These are phyloP conservation scores for Echium plantagineum DNA, from an alignment of 257 asterid genomes.

Conservation along the genomic window DNA sequence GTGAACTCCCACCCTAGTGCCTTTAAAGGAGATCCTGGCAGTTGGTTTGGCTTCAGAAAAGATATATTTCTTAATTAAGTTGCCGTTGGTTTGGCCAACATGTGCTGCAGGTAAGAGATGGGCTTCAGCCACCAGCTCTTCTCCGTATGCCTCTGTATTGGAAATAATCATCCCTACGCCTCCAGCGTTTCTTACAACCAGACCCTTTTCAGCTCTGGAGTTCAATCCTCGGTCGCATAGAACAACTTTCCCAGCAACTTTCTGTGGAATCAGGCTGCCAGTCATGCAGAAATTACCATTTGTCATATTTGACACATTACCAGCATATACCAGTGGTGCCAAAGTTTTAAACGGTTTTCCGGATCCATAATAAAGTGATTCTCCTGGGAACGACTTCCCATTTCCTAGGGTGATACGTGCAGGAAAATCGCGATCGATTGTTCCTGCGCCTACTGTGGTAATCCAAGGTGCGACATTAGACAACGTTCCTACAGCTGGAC, in stretches of 20 bases:
- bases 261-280: constrained; percentile 38
- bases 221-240: constrained; percentile 50
- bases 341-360: constrained; percentile 31
- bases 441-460: constrained; percentile 52
- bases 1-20: constrained; percentile 47
- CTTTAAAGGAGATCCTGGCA: constrained; percentile 34
- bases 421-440: constrained; percentile 68
- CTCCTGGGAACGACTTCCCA: constrained; percentile 34
- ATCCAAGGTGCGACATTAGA: constrained; percentile 23
- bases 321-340: constrained; percentile 46
- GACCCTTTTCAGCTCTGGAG: constrained; percentile 41
- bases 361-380: constrained; percentile 45
- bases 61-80: constrained; percentile 35
- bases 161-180: constrained; percentile 47
- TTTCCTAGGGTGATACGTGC: constrained; percentile 41
- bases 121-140: constrained; percentile 56
- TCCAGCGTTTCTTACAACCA: constrained; percentile 50
- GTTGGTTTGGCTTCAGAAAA: constrained; percentile 31
- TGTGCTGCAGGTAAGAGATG: constrained; percentile 55
- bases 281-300: constrained; percentile 38
- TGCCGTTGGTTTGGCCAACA: constrained; percentile 47
- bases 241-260: constrained; percentile 58
- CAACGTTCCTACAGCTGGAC: constrained; percentile 40
- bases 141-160: constrained; percentile 46
- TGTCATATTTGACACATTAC: constrained; percentile 29